Evolutionary conservation across 768 basidiomycete species (phyloP).

Genomic region (Naganishia onofrii): DNA sequence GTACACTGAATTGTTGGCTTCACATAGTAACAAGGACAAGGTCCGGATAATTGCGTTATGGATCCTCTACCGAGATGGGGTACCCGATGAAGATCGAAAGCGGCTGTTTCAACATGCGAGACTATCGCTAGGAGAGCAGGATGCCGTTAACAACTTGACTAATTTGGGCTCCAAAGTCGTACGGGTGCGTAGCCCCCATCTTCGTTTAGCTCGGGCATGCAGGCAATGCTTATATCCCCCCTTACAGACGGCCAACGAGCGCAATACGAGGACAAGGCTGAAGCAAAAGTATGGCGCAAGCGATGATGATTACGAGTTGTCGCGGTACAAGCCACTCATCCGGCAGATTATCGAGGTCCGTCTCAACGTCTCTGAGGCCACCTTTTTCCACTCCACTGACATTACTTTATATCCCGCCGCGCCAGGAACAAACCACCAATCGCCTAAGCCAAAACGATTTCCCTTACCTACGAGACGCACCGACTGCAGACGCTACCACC

Average conservation of each 20-base stretch:
- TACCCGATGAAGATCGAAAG: constrained; percentile 95
- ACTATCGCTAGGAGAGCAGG: constrained; percentile 80
- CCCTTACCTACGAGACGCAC: constrained; percentile 80
- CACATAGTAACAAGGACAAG: constrained; percentile 75
- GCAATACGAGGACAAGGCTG: constrained; percentile 73
- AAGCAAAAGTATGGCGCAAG: constrained; percentile 64
- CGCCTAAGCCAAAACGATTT: constrained; percentile 73
- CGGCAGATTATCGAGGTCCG: constrained; percentile 77
- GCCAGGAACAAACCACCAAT: constrained; percentile 74
- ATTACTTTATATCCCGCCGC: constrained; percentile 8
- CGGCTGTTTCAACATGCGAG: constrained; percentile 93
- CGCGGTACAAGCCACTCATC: constrained; percentile 82
- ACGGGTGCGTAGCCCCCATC: constrained; percentile 59
- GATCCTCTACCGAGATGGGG: constrained; percentile 89
- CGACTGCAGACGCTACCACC: constrained; percentile 50
- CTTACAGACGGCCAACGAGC: constrained; percentile 67
- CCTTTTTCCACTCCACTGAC: neutral
- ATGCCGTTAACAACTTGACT: constrained; percentile 81
- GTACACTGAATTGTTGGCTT: neutral
- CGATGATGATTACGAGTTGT: constrained; percentile 98
- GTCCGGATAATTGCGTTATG: constrained; percentile 94
- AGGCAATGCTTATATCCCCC: neutral
- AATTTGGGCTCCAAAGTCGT: constrained; percentile 78
- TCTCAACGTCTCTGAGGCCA: neutral
- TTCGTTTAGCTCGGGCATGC: too few relatives aligned